Evolutionary conservation across 2,329 filamentous ascomycete genomes (phyloP), one percentile per base, ranked within the genome.

Genomic region (Thermoascus crustaceus): DNA sequence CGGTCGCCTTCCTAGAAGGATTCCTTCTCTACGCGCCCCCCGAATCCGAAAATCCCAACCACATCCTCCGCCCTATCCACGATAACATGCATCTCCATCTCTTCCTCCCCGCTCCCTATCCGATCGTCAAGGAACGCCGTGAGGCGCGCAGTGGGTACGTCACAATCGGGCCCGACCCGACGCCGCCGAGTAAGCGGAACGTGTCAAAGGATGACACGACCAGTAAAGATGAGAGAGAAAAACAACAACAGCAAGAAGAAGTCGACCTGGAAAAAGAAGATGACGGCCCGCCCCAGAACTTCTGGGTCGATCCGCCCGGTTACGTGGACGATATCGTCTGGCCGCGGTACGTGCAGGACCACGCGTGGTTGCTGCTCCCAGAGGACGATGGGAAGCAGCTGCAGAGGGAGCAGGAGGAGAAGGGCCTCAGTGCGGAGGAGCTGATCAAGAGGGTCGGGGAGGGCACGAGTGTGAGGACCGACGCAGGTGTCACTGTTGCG

Each of bases 321-420:
- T 98, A 96, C 57, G 87, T 96, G 23, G 88, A 96, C 57, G 76
- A 83, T 55, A 75, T 98, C 36, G 91, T 98, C 4, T 98, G 91
- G 91, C 89, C 89, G 3, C 89, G 94, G 50, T 96, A 95, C 60
- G 84, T 83, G 3, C 69, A 74, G 35, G 77, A 86, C 49, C 88
- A 96, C 63, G 67, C 68, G 14, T 94, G 85, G 71, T 67, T 98
- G 57, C 91, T 95, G 54, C 61, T 79, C 44, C 63, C 66, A 5
- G 80, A 76, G 0, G 67, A 88, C 53, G n/a, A n/a, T n/a, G 82
- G 85, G 1, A 58, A 85, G 72, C 10, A 44, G 71, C n/a, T n/a
- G n/a, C n/a, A n/a, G 37, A 42, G 45, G 16, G 54, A 54, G 37
- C 62, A 65, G 46, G 61, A 58, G 14, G 73, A 77, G 27, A 49